Conservation (phyloP, 345 rosid species). For the Carallia pectinifolia region DNA sequence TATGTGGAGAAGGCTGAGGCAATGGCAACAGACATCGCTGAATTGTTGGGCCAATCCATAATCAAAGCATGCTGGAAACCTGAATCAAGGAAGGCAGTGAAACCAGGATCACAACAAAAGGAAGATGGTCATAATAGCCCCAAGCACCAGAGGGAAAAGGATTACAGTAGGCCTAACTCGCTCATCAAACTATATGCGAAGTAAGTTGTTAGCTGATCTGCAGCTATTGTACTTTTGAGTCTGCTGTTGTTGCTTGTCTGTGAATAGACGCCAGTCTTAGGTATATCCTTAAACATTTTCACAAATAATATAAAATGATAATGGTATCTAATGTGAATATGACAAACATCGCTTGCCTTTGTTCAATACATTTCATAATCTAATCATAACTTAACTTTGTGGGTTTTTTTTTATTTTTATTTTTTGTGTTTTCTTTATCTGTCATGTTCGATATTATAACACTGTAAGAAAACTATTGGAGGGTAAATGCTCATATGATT, state of each 20-base stretch:
- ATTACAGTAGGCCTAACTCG: constrained; percentile 61
- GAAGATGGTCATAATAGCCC: constrained; percentile 63
- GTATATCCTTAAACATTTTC: no score
- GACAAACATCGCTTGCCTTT: no score
- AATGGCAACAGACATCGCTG: constrained; percentile 79
- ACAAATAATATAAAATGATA: no score
- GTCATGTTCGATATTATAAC: no score
- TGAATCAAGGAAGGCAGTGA: constrained; percentile 52
- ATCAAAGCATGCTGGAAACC: constrained; percentile 73
- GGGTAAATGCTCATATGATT: no score
- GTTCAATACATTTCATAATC: no score
- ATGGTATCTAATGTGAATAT: no score
- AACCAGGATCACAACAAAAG: constrained; percentile 37
- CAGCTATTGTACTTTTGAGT: neutral
- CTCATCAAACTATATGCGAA: constrained; percentile 37
- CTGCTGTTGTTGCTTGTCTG: neutral
- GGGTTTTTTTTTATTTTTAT: no score
- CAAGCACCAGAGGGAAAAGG: constrained; percentile 36
- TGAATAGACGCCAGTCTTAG: neutral
- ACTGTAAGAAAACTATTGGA: no score
- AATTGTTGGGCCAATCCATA: constrained; percentile 79
- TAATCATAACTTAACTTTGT: no score
- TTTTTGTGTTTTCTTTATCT: no score
- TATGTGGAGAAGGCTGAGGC: constrained; percentile 67
- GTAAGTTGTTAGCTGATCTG: constrained; percentile 33